These are phyloP conservation scores for Boletus vermiculosoides DNA, from an alignment of 768 basidiomycete species.

Conservation along the genomic window DNA sequence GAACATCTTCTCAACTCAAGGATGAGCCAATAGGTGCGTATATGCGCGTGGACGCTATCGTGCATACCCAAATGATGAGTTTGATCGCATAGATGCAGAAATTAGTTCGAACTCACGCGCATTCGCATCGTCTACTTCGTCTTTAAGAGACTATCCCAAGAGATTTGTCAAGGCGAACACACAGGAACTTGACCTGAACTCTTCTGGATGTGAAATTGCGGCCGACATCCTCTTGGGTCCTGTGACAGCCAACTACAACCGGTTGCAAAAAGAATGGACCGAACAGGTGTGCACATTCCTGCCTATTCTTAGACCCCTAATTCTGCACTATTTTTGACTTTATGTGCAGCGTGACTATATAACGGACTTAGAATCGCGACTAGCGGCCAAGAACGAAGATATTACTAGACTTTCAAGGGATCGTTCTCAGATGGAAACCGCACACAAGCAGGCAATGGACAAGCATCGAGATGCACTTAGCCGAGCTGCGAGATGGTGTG, in stretches of 20 bases:
- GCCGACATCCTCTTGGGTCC: slow-evolving; percentile 4
- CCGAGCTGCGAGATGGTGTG: slow-evolving; percentile 22
- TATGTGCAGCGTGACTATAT: slow-evolving; percentile 19
- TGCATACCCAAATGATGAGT: not conserved
- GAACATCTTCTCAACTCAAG: slow-evolving; percentile 4
- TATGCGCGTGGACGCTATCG: slow-evolving; percentile 13
- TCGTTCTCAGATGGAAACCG: slow-evolving; percentile 13
- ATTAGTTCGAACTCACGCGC: not conserved
- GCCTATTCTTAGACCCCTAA: not conserved
- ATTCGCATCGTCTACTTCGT: not conserved
- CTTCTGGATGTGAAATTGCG: not conserved
- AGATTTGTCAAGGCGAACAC: not conserved
- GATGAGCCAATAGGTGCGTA: slow-evolving; percentile 23
- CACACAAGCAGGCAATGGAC: slow-evolving; percentile 12
- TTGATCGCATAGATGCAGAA: slow-evolving; percentile 18
- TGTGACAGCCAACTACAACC: not conserved
- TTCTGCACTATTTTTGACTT: not conserved
- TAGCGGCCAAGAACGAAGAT: slow-evolving; percentile 19
- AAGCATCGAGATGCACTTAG: slow-evolving; percentile 20
- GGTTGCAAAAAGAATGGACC: slow-evolving; percentile 8
- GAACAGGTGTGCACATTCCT: slow-evolving; percentile 13
- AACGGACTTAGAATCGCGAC: slow-evolving; percentile 17
- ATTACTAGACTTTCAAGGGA: slow-evolving; percentile 9
- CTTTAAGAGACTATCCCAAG: slow-evolving; percentile 11
- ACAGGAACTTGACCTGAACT: slow-evolving; percentile 4